Evolutionary conservation across 768 basidiomycete genomes (phyloP), one percentile per base, ranked within the genome.

Genomic region (Lyophyllum semitale): DNA sequence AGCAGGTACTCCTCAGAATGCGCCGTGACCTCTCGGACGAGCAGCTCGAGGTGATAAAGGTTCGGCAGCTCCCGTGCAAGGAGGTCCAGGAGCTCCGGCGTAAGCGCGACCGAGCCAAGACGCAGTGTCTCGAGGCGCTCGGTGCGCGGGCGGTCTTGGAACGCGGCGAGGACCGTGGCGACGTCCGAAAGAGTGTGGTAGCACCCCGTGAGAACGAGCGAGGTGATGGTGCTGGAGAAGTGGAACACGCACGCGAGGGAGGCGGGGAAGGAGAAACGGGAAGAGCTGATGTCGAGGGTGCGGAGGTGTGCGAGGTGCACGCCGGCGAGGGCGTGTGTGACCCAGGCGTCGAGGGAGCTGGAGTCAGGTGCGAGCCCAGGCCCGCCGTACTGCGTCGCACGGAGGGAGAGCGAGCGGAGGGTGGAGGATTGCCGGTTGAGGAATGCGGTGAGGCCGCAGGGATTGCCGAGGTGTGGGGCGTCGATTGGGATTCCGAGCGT

Each of bases 241-340:
- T 69, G 68, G 26, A 58, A 46, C 66, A 84, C 80, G 1, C 84
- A 77, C 1, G 75, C 68, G 4, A 74, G 71, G 6, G 86, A 63
- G 50, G 75, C 68, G 55, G 69, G 62, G 35, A 75, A 67, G 2
- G 78, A 67, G 41, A 71, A 71, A 2, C 69, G 58, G 4, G 43
- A 59, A 0, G 66, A 66, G 22, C 64, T 66, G 29, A 61, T 55
- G 43, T 64, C 48, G 53, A 65, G 59, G n/a, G 23, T 27, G 8
- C 47, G 58, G n/a, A 57, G 59, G 15, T 54, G 52, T 0, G 70
- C 67, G 17, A 75, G 59, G 53, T 53, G 63, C 6, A 75, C 54
- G 30, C 54, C 53, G 30, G 51, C 49, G 15, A 76, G 60, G 35
- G 69, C 73, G 20, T 58, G 27, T 45, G 58, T 58, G 55, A 78